A percentile compares a stretch with the other conserved stretches of the same genome.
phyloP scores from a whole-genome alignment of 305 asterid genomes.

The Plantago coronopus region DNA sequence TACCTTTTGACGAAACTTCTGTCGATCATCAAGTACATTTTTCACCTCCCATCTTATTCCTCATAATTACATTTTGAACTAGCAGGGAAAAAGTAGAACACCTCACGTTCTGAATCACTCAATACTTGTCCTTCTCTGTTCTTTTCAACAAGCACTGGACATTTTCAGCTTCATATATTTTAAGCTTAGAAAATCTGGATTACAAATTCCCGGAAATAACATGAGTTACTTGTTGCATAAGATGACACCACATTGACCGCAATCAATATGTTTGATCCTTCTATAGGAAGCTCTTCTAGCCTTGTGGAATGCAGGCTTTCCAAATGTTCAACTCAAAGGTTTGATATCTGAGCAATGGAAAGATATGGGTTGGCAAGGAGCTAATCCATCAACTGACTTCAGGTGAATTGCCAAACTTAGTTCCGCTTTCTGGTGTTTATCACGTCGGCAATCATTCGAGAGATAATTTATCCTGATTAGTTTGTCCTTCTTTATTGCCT shows the following conservation, averaged over 20 bases:
- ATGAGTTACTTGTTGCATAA: conserved; percentile 14
- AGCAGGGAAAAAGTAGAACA: too few species aligned
- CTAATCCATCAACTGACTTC: conserved; percentile 92
- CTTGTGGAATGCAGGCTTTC: conserved; percentile 74
- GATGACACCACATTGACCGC: conserved; percentile 18
- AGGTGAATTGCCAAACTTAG: conserved; percentile 46
- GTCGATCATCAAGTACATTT: conserved; percentile 66
- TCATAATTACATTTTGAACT: background rate
- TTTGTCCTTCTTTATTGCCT: conserved; percentile 17
- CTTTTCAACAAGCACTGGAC: too few species aligned
- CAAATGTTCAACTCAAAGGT: conserved; percentile 61
- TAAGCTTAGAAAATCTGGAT: background rate
- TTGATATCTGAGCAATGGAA: conserved; percentile 95
- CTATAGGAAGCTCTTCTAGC: conserved; percentile 71
- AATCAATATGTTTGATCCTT: too few species aligned
- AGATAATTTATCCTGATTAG: background rate
- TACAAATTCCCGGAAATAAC: background rate
- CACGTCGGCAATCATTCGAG: background rate
- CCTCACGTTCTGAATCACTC: too few species aligned
- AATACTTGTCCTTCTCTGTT: too few species aligned
- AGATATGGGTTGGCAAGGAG: conserved; percentile 99
- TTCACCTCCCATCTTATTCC: conserved; percentile 18
- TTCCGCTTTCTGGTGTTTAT: background rate
- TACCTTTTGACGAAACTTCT: conserved; percentile 75
- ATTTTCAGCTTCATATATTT: background rate